phyloP scores from a whole-genome alignment of 352 stramenopile species.

The Globisporangium heterothallicum region DNA sequence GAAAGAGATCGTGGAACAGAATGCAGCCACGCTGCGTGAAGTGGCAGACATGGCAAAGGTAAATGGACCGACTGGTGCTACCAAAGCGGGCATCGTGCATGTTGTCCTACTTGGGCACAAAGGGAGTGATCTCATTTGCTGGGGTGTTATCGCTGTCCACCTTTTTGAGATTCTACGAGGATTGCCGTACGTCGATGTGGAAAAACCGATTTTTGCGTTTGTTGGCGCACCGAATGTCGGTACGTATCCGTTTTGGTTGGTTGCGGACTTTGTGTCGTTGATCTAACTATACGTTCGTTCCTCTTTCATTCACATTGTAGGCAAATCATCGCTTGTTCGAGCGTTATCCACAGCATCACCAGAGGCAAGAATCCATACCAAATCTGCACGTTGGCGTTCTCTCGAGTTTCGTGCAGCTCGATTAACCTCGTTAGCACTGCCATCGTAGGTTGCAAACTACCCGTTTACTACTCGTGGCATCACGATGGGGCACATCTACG shows the following conservation, averaged over 20 bases:
- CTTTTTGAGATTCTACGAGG: slow-evolving; percentile 50
- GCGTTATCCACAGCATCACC: slow-evolving; percentile 78
- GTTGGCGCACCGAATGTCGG: slow-evolving; percentile 81
- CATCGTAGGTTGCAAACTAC: slow-evolving; percentile 74
- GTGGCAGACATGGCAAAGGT: slow-evolving; percentile 65
- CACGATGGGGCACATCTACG: slow-evolving; percentile 85
- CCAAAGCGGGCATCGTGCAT: too few relatives aligned
- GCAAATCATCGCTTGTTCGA: slow-evolving; percentile 80
- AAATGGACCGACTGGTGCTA: not conserved
- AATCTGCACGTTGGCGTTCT: too few relatives aligned
- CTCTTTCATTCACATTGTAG: slow-evolving; percentile 24
- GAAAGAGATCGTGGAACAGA: slow-evolving; percentile 37
- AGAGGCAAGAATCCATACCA: too few relatives aligned
- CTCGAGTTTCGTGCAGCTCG: too few relatives aligned
- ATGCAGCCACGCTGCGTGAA: slow-evolving; percentile 33
- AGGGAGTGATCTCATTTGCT: not conserved
- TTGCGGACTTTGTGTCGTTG: not conserved
- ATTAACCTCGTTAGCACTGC: not conserved
- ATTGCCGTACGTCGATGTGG: slow-evolving; percentile 70
- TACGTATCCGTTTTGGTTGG: too few relatives aligned
- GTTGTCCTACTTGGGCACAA: not conserved
- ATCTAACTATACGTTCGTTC: too few relatives aligned
- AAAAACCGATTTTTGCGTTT: slow-evolving; percentile 81
- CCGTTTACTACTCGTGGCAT: slow-evolving; percentile 85
- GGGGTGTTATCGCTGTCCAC: not conserved